phyloP scores from a whole-genome alignment of 495 filamentous ascomycete species.

The Bombardia bombarda region DNA sequence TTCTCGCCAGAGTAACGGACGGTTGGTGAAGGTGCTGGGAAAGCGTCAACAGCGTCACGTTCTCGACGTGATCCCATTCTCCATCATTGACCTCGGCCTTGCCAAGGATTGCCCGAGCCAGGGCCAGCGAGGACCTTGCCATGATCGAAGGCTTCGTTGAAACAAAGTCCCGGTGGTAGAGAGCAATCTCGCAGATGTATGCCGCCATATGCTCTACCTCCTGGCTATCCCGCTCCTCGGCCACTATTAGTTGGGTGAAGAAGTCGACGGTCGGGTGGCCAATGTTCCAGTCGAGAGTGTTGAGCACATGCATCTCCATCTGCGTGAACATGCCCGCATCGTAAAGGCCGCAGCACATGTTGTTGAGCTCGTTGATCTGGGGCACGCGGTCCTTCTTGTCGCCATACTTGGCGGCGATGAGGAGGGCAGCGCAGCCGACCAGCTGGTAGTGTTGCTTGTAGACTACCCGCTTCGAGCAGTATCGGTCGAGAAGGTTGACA shows the following conservation, averaged over 20 bases:
- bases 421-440: conserved; percentile 89
- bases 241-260: conserved; percentile 72
- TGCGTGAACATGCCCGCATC: conserved; percentile 99
- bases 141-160: conserved; percentile 82
- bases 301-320: conserved; percentile 99
- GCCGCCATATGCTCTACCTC: conserved; percentile 92
- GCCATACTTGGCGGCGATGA: conserved; percentile 97
- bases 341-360: conserved; percentile 97
- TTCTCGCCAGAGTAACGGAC: conserved; percentile 75
- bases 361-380: conserved; percentile 89
- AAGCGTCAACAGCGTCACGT: conserved; percentile 67
- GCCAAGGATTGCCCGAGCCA: conserved; percentile 79
- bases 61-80: conserved; percentile 77
- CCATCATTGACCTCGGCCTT: conserved; percentile 65
- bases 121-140: conserved; percentile 75
- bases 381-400: conserved; percentile 97
- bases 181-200: conserved; percentile 87
- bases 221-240: conserved; percentile 62
- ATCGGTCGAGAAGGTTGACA: conserved; percentile 92
- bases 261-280: conserved; percentile 92
- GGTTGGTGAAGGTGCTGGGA: conserved; percentile 85
- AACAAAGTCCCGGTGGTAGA: conserved; percentile 96
- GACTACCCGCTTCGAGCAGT: conserved; percentile 96
- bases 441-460: conserved; percentile 99
- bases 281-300: conserved; percentile 93